Base-by-base conservation (phyloP, 805 yeast genomes). In the Wickerhamomyces strasburgensis region DNA sequence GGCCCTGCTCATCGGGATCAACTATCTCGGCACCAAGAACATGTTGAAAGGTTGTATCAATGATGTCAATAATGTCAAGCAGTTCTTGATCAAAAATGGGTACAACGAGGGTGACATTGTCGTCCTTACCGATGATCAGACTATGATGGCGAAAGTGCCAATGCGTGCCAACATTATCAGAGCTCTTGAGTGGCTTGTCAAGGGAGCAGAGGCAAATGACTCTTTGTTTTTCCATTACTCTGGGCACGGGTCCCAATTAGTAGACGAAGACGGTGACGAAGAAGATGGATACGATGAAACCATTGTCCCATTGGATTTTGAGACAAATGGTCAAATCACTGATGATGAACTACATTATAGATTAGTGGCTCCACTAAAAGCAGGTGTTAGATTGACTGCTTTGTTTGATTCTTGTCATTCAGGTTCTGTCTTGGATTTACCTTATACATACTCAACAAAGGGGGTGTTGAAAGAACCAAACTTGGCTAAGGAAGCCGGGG, bases 391-490 rank as follows among this genome's bases (percentile, higher is more conserved):
- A 42, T 64, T 86, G 37, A 85, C 94, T 4, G 88, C 89, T 0
- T 62, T 85, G 40, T 85, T 81, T 49, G 95, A 86, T 60, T 80
- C 87, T 10, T 86, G 95, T 57, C 95, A 86, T 56, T 82, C 90
- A 1, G 95, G 95, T 10, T 75, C 90, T 1, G 90, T 75, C 1
- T 59, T 86, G 46, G 95, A 86, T 58, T 63, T 86, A 40, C 95
- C 95, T 2, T 86, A 75, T 49, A 68, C 75, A 33, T 86, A 86
- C 59, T 82, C 93, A 4, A 84, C 90, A 14, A 82, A 84, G 55
- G 95, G 95, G 42, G 78, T 83, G 4, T 56, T 85, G 34, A 86
- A 85, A 60, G 94, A 84, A 58, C 89, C 89, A 29, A 83, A 80
- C 54, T 59, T 84, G 48, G 73, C 81, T 64, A 80, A 82, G 55